phyloP scores from a whole-genome alignment of 139 green algal species.

The Pleodorina starrii region DNA sequence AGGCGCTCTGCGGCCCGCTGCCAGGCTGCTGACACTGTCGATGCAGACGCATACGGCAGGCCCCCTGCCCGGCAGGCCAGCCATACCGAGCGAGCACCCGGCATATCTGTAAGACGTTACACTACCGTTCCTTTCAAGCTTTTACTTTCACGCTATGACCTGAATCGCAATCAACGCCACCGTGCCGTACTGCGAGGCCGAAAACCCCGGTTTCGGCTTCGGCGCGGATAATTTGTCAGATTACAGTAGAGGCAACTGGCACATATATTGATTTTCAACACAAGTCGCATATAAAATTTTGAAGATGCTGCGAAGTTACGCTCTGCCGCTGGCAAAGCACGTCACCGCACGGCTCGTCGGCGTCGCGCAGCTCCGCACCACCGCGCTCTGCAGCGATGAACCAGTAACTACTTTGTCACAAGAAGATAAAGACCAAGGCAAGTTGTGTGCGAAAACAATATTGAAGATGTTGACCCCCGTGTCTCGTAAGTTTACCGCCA shows the following conservation, averaged over 20 bases:
- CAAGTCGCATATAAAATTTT: neutral
- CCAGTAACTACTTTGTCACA: too few relatives aligned
- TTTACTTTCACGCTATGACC: too few relatives aligned
- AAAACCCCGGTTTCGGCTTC: too few relatives aligned
- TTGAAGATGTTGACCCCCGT: too few relatives aligned
- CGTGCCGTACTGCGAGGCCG: too few relatives aligned
- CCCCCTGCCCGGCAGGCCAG: neutral
- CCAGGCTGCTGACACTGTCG: neutral
- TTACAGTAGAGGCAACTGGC: neutral
- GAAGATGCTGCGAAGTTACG: neutral
- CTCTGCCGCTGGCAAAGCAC: neutral
- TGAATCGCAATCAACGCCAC: too few relatives aligned
- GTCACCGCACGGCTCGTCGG: neutral
- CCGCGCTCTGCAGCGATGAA: neutral
- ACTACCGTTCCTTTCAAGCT: too few relatives aligned
- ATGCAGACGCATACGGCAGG: neutral
- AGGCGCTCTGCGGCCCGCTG: neutral
- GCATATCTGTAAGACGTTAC: too few relatives aligned
- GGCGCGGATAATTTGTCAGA: too few relatives aligned
- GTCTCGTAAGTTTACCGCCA: too few relatives aligned
- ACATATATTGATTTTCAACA: neutral
- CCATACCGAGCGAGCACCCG: neutral
- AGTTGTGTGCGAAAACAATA: too few relatives aligned
- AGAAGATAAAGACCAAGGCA: too few relatives aligned
- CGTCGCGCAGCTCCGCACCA: neutral